Percentiles rank a stretch among this genome's conserved stretches.
Evolutionary conservation across 73 alveolate species (phyloP).

Genomic region (Tetrahymena borealis): DNA sequence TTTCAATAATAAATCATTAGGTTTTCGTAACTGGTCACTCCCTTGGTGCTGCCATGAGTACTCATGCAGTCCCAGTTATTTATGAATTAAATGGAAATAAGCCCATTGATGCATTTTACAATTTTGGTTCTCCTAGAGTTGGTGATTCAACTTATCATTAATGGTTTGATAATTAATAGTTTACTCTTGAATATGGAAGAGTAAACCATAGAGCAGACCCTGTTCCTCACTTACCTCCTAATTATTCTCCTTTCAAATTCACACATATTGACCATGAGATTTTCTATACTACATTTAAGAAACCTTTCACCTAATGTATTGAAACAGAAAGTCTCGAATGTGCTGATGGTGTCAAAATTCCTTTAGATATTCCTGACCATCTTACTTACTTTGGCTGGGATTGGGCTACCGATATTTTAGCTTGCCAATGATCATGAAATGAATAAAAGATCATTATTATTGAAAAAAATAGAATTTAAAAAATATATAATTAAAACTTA

Average conservation of each 20-base stretch:
- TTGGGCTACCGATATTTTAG: slow-evolving; percentile 16
- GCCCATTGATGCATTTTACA: slow-evolving; percentile 9
- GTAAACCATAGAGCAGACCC: not conserved
- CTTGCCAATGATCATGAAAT: slow-evolving; percentile 27
- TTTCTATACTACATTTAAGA: not conserved
- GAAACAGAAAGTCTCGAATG: slow-evolving; percentile 23
- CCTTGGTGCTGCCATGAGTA: slow-evolving; percentile 35
- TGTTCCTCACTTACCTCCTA: not conserved
- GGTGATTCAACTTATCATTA: slow-evolving; percentile 23
- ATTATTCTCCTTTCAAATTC: not conserved
- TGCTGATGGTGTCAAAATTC: slow-evolving; percentile 5
- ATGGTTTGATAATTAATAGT: not conserved
- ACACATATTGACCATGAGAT: not conserved
- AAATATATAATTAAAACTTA: not conserved
- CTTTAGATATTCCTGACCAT: slow-evolving; percentile 18
- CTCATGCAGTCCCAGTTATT: slow-evolving; percentile 34
- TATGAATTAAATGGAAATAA: not conserved
- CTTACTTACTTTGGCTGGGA: slow-evolving; percentile 36
- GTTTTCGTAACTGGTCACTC: slow-evolving; percentile 33
- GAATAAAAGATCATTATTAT: not conserved
- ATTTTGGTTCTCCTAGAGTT: slow-evolving; percentile 47
- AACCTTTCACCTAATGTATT: not conserved
- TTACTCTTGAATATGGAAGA: not conserved
- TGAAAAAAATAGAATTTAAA: not conserved
- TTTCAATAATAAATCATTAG: not conserved